Base-by-base conservation (phyloP, 202 grass and related monocot species). In the Setaria viridis region DNA sequence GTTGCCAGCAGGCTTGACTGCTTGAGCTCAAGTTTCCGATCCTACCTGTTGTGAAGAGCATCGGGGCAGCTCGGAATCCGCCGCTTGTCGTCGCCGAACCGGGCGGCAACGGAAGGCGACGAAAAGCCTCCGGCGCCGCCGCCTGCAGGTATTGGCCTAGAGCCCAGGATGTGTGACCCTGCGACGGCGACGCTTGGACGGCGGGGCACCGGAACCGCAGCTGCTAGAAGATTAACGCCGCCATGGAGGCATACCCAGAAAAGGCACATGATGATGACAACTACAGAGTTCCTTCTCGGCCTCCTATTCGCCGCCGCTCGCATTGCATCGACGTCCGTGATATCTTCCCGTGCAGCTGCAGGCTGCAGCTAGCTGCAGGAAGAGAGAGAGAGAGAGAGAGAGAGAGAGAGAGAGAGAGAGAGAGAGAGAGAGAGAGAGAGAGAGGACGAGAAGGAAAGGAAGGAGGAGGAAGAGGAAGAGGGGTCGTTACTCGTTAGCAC, bases 1-100 rank as follows among this genome's bases (percentile, higher is more conserved):
- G 15, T 29, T 43, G 34, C 53, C n/a, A 55, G 29, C 2, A 12
- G 19, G 3, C 43, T 46, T 46, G 8, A 46, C 20, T 21, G 19
- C 9, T 62, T 32, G 11, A 62, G 35, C 55, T 62, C 13, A n/a
- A 62, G 25, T 62, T 42, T 21, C 45, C 12, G n/a, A 17, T 17
- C 19, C 42, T 93, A 91, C 81, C 89, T 87, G 77, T 94, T 94
- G 79, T 94, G 93, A 6, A 94, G 93, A 0, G 85, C 85, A 51
- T 94, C 87, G 2, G 93, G 93, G 79, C 90, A 84, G 93, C 93
- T 94, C 46, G 85, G 82, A 39, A 92, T 86, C 41, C 47, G 79
- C 42, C 93, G 90, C 86, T 94, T 94, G 43, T 69, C 51, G 48
- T 90, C 85, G 17, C 9, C 57, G 16, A 86, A 60, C 56, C 32